These are phyloP conservation scores for Claviceps sp. DNA, from an alignment of 2,329 filamentous ascomycete species.

Conservation along the genomic window DNA sequence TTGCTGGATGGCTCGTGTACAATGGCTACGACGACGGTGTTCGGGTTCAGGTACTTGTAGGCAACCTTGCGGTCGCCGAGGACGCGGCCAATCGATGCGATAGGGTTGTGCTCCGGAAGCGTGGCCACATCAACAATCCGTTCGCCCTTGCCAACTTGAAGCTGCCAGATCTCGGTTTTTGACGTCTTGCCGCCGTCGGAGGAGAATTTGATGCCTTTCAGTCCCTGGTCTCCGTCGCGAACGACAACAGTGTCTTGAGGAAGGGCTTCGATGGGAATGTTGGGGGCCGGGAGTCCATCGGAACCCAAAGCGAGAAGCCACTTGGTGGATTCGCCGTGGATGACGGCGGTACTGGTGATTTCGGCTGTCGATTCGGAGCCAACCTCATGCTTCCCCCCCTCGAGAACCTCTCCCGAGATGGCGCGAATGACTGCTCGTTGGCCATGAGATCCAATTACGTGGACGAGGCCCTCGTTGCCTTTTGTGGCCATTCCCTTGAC, in stretches of 20 bases:
- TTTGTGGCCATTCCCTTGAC: conserved; percentile 55
- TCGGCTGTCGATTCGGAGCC: conserved; percentile 1
- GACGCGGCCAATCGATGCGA: conserved; percentile 90
- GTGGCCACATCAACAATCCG: conserved; percentile 55
- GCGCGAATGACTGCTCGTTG: conserved; percentile 45
- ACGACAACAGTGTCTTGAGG: conserved; percentile 43
- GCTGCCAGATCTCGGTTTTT: conserved; percentile 54
- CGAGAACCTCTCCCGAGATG: conserved; percentile 33
- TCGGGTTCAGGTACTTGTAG: conserved; percentile 94
- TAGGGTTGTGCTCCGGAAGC: conserved; percentile 63
- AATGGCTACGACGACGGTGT: conserved; percentile 64
- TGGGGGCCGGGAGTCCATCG: conserved; percentile 32
- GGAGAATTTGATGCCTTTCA: conserved; percentile 43
- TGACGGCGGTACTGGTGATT: conserved; percentile 30
- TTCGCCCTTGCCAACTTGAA: conserved; percentile 52
- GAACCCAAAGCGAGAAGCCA: conserved; percentile 40
- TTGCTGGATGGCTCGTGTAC: conserved; percentile 43
- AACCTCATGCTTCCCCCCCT: not conserved
- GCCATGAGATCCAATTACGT: conserved; percentile 46
- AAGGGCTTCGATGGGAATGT: conserved; percentile 30
- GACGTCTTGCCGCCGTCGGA: conserved; percentile 25
- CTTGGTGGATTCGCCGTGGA: conserved; percentile 38
- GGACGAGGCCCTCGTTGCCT: conserved; percentile 40
- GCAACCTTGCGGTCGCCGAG: conserved; percentile 83
- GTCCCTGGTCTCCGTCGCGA: conserved; percentile 30